Conservation (phyloP, 2,329 filamentous ascomycete species). For the Daldinia eschscholtzii region DNA sequence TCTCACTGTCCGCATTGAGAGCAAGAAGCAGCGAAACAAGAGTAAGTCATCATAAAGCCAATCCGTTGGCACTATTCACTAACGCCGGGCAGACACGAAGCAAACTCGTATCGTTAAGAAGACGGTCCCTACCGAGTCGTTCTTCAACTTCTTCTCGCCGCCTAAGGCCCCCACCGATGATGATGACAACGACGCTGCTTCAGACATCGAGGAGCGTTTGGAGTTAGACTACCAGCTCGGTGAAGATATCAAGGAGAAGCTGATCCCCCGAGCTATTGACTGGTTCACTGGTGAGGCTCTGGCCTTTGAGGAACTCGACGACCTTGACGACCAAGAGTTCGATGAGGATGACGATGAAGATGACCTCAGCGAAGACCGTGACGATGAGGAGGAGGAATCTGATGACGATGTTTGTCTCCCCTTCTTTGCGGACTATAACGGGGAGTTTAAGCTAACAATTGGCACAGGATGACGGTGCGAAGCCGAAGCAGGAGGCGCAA, state of each 20-base stretch:
- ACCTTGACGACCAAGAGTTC: conserved; percentile 84
- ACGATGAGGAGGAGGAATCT: conserved; percentile 83
- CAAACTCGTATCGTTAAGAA: conserved; percentile 99
- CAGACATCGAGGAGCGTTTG: conserved; percentile 95
- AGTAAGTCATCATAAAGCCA: conserved; percentile 69
- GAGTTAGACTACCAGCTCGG: conserved; percentile 99
- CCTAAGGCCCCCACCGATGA: conserved; percentile 82
- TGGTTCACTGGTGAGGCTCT: conserved; percentile 99
- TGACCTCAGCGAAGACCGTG: conserved; percentile 81
- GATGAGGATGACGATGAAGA: conserved; percentile 91
- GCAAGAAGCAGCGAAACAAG: conserved; percentile 99
- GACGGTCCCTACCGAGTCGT: conserved; percentile 97
- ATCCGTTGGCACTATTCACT: neutral
- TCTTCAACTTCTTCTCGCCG: conserved; percentile 99
- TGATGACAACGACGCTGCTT: conserved; percentile 79
- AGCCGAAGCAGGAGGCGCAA: conserved; percentile 93
- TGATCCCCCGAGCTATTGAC: conserved; percentile 97
- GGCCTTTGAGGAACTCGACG: conserved; percentile 92
- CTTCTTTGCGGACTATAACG: conserved; percentile 13
- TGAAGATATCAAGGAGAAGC: conserved; percentile 99
- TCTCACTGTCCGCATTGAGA: conserved; percentile 92
- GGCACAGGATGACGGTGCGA: conserved; percentile 83
- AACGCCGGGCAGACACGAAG: conserved; percentile 81
- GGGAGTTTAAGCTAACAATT: conserved; percentile 45
- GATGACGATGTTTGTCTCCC: conserved; percentile 77